These are phyloP conservation scores for Fomitopsis betulina DNA, from an alignment of 1,284 basidiomycete species.

Conservation along the genomic window DNA sequence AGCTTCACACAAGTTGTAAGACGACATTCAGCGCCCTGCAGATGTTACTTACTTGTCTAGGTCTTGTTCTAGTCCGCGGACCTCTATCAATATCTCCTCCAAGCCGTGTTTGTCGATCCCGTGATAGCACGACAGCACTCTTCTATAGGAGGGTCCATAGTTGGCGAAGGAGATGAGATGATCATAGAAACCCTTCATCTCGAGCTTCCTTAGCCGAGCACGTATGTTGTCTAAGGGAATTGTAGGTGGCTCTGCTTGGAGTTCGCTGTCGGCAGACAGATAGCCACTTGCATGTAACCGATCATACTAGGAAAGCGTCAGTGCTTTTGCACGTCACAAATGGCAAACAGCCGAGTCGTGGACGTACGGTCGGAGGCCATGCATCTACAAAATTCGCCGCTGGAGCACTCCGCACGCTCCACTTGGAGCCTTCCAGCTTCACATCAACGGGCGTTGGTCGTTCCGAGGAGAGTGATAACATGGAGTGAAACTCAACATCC, in stretches of 20 bases:
- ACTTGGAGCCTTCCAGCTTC: conserved; percentile 22
- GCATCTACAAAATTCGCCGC: not conserved
- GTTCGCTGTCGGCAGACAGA: not conserved
- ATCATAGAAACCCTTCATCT: conserved; percentile 7
- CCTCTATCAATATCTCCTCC: conserved; percentile 7
- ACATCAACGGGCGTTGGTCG: conserved; percentile 25
- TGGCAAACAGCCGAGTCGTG: too few species aligned
- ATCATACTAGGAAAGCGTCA: not conserved
- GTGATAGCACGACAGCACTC: conserved; percentile 1
- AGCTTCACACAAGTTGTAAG: not conserved
- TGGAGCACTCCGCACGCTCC: conserved; percentile 20
- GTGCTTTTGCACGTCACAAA: not conserved
- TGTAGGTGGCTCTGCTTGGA: not conserved
- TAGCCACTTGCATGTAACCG: not conserved
- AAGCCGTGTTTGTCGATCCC: not conserved
- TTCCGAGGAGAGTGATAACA: conserved; percentile 24
- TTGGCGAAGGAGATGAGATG: conserved; percentile 4
- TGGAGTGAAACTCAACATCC: conserved; percentile 20
- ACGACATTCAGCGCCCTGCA: not conserved
- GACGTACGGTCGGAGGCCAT: conserved; percentile 3
- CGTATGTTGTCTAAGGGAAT: not conserved
- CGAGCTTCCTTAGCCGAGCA: not conserved
- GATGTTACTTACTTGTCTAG: not conserved
- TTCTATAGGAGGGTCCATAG: conserved; percentile 8
- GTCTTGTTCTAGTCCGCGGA: conserved; percentile 4